Percentiles rank a stretch among this genome's conserved stretches.
Conservation (phyloP, 805 yeast species). For the Helenozyma baotianmanensis region DNA sequence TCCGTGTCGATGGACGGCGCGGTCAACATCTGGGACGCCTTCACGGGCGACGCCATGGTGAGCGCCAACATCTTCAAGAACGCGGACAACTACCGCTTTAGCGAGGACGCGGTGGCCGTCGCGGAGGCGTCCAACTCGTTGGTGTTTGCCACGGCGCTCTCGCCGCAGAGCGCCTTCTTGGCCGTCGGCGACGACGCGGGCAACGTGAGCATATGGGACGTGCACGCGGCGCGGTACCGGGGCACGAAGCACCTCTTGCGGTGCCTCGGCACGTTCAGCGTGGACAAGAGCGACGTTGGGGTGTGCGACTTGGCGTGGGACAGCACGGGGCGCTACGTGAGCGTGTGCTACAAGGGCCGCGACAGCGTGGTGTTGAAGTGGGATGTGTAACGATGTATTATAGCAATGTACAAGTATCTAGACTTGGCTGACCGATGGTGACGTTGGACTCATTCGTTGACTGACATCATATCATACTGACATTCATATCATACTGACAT, state of each 20-base stretch:
- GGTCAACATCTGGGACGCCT: slow-evolving; percentile 62
- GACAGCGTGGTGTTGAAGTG: slow-evolving; percentile 16
- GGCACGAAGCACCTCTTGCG: slow-evolving; percentile 14
- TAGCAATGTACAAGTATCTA: neutral
- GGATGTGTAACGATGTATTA: slow-evolving; percentile 2
- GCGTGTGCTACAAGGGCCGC: slow-evolving; percentile 32
- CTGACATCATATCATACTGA: no score
- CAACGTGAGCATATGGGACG: slow-evolving; percentile 49
- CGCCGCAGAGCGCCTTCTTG: slow-evolving; percentile 44
- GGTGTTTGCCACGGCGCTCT: slow-evolving; percentile 49
- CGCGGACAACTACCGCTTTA: slow-evolving; percentile 19
- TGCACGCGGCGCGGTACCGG: slow-evolving; percentile 16
- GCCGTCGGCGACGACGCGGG: slow-evolving; percentile 71
- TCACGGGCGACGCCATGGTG: slow-evolving; percentile 35
- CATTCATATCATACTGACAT: no score
- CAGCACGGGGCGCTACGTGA: slow-evolving; percentile 18
- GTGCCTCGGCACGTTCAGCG: slow-evolving; percentile 22
- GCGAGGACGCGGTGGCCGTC: slow-evolving; percentile 8
- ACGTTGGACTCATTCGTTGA: no score
- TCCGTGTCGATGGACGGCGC: slow-evolving; percentile 66
- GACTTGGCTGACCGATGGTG: no score
- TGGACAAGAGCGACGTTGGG: slow-evolving; percentile 16
- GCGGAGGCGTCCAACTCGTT: slow-evolving; percentile 40
- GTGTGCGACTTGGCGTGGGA: slow-evolving; percentile 40
- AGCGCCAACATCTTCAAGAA: slow-evolving; percentile 27